Conservation (phyloP, 225 moss, liverwort and hornwort species). For the Polytrichum commune region DNA sequence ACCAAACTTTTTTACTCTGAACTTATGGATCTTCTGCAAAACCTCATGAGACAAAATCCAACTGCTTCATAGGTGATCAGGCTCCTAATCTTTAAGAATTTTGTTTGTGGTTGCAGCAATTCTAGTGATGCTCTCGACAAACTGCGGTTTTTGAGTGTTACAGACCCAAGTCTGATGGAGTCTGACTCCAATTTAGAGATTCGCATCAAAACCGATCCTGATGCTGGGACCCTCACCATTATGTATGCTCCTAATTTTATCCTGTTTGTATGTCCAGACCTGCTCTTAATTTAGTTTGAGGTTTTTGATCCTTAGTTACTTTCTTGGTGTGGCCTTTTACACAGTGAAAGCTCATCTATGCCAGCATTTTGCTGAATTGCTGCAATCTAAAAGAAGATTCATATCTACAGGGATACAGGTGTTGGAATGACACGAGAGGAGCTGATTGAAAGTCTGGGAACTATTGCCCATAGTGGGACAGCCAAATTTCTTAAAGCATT, state of each 20-base stretch:
- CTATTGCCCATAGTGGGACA: constrained; percentile 97
- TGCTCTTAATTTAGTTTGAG: not conserved
- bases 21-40: too few relatives aligned
- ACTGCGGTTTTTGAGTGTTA: constrained; percentile 89
- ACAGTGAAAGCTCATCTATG: too few relatives aligned
- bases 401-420: constrained; percentile 69
- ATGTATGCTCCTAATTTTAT: constrained; percentile 43
- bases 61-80: too few relatives aligned
- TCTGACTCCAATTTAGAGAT: constrained; percentile 78
- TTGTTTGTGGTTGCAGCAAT: constrained; percentile 59
- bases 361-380: too few relatives aligned
- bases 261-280: too few relatives aligned
- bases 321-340: too few relatives aligned
- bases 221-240: constrained; percentile 77
- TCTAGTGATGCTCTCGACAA: constrained; percentile 98
- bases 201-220: constrained; percentile 62
- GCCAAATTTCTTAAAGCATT: constrained; percentile 89
- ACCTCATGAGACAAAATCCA: too few relatives aligned
- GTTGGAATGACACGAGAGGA: constrained; percentile 95
- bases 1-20: too few relatives aligned
- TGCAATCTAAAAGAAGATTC: constrained; percentile 4
- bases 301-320: too few relatives aligned
- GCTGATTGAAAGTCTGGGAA: constrained; percentile 82
- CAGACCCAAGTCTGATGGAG: constrained; percentile 69
- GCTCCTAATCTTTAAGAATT: not conserved